Evolutionary conservation across 306 rosid species (phyloP).

Genomic region (Hippophae rhamnoides): DNA sequence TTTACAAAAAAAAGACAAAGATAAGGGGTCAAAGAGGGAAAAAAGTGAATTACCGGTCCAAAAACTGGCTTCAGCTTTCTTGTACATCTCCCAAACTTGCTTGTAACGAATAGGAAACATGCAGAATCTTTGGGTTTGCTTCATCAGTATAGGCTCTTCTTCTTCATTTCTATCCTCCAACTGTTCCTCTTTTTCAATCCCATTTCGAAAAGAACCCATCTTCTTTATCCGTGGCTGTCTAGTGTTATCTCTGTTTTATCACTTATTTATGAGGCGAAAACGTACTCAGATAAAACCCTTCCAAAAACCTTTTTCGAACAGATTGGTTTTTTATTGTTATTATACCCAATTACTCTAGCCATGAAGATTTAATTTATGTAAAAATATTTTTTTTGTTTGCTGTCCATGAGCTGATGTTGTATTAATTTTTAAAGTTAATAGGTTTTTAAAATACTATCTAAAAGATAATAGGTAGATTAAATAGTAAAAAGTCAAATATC

Average conservation of each 20-base stretch:
- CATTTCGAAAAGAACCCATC: constrained; percentile 52
- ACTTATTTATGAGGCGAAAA: neutral
- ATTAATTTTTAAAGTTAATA: too few species aligned
- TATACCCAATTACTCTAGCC: too few species aligned
- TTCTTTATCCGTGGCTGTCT: neutral
- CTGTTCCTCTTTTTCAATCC: constrained; percentile 7
- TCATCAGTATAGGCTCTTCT: constrained; percentile 56
- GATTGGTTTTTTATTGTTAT: too few species aligned
- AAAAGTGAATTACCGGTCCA: constrained; percentile 65
- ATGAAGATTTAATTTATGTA: too few species aligned
- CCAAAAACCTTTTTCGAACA: neutral
- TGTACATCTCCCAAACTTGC: constrained; percentile 90
- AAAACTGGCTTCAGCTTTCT: constrained; percentile 86
- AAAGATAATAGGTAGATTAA: too few species aligned
- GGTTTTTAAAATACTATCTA: too few species aligned
- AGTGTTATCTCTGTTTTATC: too few species aligned
- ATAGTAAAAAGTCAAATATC: too few species aligned
- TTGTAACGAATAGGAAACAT: constrained; percentile 74
- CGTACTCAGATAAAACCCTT: constrained; percentile 18
- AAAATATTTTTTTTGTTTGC: too few species aligned
- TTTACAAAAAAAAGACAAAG: constrained; percentile 1
- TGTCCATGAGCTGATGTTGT: too few species aligned
- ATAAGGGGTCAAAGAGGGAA: neutral
- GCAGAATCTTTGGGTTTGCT: constrained; percentile 70
- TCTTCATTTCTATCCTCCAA: constrained; percentile 5